Conservation (phyloP, 2,329 filamentous ascomycete species). For the Verruconis gallopava region DNA sequence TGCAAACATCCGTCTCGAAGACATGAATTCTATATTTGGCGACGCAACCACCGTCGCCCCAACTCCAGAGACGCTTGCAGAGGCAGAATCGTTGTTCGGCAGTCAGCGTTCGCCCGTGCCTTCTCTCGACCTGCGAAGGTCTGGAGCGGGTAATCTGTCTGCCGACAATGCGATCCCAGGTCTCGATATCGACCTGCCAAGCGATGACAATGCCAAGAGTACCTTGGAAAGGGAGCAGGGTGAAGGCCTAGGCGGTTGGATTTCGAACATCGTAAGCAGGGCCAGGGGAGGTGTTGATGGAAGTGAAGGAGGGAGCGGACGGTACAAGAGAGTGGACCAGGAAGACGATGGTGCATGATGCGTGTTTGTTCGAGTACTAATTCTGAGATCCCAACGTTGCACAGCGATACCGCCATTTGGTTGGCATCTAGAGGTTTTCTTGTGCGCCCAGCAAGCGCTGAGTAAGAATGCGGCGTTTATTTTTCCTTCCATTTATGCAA, state of each 20-base stretch:
- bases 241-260: conserved; percentile 57
- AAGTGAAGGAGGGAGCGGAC: conserved; percentile 27
- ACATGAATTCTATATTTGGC: conserved; percentile 91
- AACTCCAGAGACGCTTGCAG: conserved; percentile 64
- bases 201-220: conserved; percentile 18
- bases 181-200: conserved; percentile 67
- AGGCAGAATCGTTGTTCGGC: conserved; percentile 71
- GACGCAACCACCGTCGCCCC: conserved; percentile 75
- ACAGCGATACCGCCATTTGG: background rate
- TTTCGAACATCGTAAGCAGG: conserved; percentile 50
- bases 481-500: no score
- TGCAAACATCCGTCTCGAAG: conserved; percentile 84
- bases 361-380: background rate
- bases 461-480: background rate
- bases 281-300: conserved; percentile 32
- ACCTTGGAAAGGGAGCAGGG: conserved; percentile 19
- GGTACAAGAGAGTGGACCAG: conserved; percentile 34
- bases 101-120: conserved; percentile 61
- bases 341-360: conserved; percentile 20
- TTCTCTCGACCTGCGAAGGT: conserved; percentile 57
- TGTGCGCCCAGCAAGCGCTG: background rate
- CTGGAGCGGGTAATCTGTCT: conserved; percentile 22
- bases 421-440: background rate
- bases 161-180: conserved; percentile 62
- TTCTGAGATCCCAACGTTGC: background rate